Base-by-base conservation (phyloP, 1,284 basidiomycete genomes). In the Veloboletus limbatus region DNA sequence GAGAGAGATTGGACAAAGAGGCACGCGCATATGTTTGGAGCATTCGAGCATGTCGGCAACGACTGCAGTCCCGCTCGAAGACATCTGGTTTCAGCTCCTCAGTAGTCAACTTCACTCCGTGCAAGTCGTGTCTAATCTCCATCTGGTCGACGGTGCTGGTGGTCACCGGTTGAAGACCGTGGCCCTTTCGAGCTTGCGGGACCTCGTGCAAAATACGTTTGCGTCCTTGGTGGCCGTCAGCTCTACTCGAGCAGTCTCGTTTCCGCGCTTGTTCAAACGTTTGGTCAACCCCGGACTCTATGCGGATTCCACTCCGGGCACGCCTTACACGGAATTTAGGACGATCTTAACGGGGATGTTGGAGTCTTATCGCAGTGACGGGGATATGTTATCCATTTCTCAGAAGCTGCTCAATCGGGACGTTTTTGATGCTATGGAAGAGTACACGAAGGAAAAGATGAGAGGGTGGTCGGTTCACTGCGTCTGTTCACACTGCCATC, bases 281-380 rank as follows among this genome's bases (percentile, higher is more conserved):
- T 78, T 98, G 6, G 88, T 95, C 28, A 84, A 89, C 54, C 79
- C 84, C 2, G 75, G 78, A n/a, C 65, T 73, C 8, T 66, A 67
- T 31, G 66, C 68, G 28, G 63, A 69, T 24, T 67, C 76, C 14
- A 69, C 74, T 8, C 72, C 73, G 34, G 78, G 77, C 36, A 79
- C 79, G n/a, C 82, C 86, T 6, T 98, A 98, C 65, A 84, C 87
- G 26, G 94, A 98, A 66, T 96, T 98, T 68, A 80, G 93, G 35
- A 79, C 82, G 4, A 93, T 99, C 48, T 73, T 99, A 18, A 87
- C 85, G 1, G 88, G 92, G 24, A 99, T 99, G 92, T 72, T 98
- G 53, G 92, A 95, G 57, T 89, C 92, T 2, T 98, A 97, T 70
- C 82, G 87, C 18, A 82, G 88, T 6, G 94, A 99, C 54, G 86